Evolutionary conservation across 495 filamentous ascomycete genomes (phyloP).

Genomic region (Penicillium macrosclerotiorum): DNA sequence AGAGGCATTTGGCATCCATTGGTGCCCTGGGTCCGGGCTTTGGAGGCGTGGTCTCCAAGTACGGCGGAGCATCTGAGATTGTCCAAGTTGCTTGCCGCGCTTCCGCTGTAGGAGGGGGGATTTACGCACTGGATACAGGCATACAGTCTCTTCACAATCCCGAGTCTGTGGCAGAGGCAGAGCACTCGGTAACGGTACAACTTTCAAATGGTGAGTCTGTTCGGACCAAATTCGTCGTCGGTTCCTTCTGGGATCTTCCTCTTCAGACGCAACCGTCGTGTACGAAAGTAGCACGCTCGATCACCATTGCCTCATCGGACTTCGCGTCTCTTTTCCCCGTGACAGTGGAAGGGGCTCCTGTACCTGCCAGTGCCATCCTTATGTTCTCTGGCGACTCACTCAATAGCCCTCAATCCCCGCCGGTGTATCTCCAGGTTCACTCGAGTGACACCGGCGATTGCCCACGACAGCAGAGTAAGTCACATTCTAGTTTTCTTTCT

Average conservation of each 20-base stretch:
- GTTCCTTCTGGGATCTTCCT: constrained; percentile 42
- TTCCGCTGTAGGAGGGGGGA: constrained; percentile 84
- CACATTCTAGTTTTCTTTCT: too few species aligned
- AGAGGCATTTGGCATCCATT: constrained; percentile 80
- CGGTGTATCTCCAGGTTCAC: constrained; percentile 74
- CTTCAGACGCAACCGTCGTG: constrained; percentile 8
- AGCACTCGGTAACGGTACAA: constrained; percentile 39
- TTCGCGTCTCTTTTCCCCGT: constrained; percentile 66
- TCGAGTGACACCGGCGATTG: constrained; percentile 89
- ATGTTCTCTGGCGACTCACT: constrained; percentile 62
- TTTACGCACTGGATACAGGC: constrained; percentile 79
- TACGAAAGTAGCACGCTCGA: constrained; percentile 38
- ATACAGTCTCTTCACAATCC: constrained; percentile 40
- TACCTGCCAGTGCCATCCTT: constrained; percentile 71
- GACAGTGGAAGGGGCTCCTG: constrained; percentile 68
- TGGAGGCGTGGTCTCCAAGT: constrained; percentile 81
- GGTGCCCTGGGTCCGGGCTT: constrained; percentile 85
- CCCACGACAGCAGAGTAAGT: constrained; percentile 83
- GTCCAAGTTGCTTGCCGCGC: constrained; percentile 90
- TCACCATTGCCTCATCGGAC: constrained; percentile 68
- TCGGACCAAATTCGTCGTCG: constrained; percentile 56
- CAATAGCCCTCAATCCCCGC: constrained; percentile 36
- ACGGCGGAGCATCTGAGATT: constrained; percentile 90
- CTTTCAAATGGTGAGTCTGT: constrained; percentile 62
- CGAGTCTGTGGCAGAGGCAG: constrained; percentile 17